Base-by-base conservation (phyloP, 176 grass and related monocot species). In the Hordeum marinum region DNA sequence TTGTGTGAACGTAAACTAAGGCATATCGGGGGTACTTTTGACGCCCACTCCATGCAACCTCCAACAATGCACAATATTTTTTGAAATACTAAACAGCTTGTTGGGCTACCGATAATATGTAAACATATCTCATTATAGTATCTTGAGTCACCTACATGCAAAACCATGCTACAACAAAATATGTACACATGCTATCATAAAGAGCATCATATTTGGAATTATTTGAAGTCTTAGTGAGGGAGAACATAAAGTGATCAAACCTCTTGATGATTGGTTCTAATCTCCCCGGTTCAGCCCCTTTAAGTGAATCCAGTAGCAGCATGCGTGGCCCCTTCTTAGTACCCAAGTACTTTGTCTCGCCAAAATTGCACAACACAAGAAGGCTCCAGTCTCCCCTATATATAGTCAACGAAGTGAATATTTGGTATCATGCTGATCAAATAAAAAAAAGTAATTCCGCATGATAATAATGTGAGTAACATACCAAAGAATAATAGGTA, bases 331-430 rank as follows among this genome's bases (percentile, higher is more conserved):
- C 72, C 27, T 32, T 25, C 27, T 75, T 4, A 75, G 72, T 75
- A 75, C 72, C 43, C 25, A 75, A 18, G 72, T 75, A 52, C 62
- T 81, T 76, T 81, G 72, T 82, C 40, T 89, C 82, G 40, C 90
- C 88, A 68, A 95, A 98, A 88, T 98, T 88, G 79, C 96, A 98
- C n/a, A 98, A 86, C 50, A 98, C 84, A 82, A 98, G 93, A 61
- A 98, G 94, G 71, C 75, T 95, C 96, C 96, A 98, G 78, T 96
- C 93, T 75, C 81, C 83, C 75, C 96, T 97, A 27, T 78, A 89
- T 98, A 21, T 75, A 89, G 76, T 52, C 26, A 77, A 73, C 20
- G 6, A 83, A 43, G 32, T 62, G 18, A 43, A 87, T n/a, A 63
- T 36, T 68, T 52, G 10, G 59, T 40, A 71, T 21, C 12, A 17